phyloP scores from a whole-genome alignment of 2,329 filamentous ascomycete genomes.

The Phialophora macrospora region DNA sequence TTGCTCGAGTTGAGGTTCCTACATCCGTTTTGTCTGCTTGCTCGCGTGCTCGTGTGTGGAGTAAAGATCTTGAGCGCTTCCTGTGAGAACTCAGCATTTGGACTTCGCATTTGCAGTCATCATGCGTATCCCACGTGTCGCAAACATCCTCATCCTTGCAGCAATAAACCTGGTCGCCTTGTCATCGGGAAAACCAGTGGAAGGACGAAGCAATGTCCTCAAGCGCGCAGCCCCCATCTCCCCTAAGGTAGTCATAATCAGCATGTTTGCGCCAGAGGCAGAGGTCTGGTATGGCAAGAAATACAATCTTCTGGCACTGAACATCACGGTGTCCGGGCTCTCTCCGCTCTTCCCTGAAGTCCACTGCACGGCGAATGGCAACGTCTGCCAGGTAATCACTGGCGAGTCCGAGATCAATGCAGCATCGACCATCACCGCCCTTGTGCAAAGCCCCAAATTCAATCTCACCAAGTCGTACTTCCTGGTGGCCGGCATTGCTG shows the following conservation, averaged over 20 bases:
- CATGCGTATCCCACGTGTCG: conserved; percentile 16
- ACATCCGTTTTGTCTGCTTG: conserved; percentile 7
- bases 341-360: conserved; percentile 69
- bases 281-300: conserved; percentile 63
- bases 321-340: conserved; percentile 65
- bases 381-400: conserved; percentile 66
- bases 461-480: conserved; percentile 72
- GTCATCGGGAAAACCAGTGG: conserved; percentile 14
- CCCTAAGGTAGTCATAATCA: conserved; percentile 51
- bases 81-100: not conserved
- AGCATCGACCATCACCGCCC: conserved; percentile 66
- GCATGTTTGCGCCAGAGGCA: conserved; percentile 66
- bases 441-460: conserved; percentile 66
- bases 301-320: conserved; percentile 61
- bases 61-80: not conserved
- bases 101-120: not conserved
- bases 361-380: conserved; percentile 65
- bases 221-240: conserved; percentile 23
- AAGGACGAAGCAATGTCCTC: conserved; percentile 1
- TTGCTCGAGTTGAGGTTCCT: not conserved
- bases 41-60: conserved; percentile 13
- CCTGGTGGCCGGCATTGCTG: conserved; percentile 72
- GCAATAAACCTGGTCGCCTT: conserved; percentile 9
- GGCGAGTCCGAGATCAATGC: conserved; percentile 74
- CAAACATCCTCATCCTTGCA: conserved; percentile 20